A percentile compares a stretch with the other conserved stretches of the same genome.
phyloP scores from a whole-genome alignment of 1,139 yeast genomes.

The Suhomyces bribrorum region DNA sequence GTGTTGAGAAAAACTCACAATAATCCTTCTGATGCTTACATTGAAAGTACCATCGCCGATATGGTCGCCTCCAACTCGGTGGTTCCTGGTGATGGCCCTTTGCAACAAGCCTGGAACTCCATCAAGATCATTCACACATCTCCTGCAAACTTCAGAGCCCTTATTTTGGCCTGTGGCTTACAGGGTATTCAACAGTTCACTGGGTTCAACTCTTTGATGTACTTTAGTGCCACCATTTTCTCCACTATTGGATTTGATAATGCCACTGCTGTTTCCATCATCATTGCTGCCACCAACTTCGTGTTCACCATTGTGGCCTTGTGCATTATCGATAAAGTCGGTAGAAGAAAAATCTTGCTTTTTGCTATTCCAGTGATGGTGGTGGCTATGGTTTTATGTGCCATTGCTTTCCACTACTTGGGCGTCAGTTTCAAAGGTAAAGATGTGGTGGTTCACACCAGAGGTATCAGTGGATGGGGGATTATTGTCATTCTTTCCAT shows the following conservation, averaged over 20 bases:
- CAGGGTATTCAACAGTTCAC: constrained; percentile 96
- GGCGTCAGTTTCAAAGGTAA: constrained; percentile 54
- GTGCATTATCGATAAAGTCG: constrained; percentile 78
- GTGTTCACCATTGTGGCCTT: constrained; percentile 81
- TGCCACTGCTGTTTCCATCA: constrained; percentile 89
- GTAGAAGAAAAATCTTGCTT: constrained; percentile 78
- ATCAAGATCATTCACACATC: constrained; percentile 67
- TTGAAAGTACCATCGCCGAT: constrained; percentile 61
- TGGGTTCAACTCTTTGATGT: constrained; percentile 94
- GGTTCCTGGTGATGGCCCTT: constrained; percentile 61
- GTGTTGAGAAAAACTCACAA: constrained; percentile 63
- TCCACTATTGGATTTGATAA: constrained; percentile 83
- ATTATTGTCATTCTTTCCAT: constrained; percentile 79
- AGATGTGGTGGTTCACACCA: constrained; percentile 37
- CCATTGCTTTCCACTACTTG: constrained; percentile 86
- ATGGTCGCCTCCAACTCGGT: constrained; percentile 57
- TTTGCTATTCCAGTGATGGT: constrained; percentile 82
- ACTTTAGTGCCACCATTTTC: constrained; percentile 87
- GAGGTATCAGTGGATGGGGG: constrained; percentile 79
- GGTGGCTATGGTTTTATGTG: constrained; percentile 69
- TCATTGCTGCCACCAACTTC: constrained; percentile 90
- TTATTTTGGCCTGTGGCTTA: constrained; percentile 84
- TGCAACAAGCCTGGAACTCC: constrained; percentile 58
- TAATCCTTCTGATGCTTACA: constrained; percentile 56
- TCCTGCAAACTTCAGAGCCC: constrained; percentile 85